phyloP scores from a whole-genome alignment of 345 rosid species.

The Carallia pectinifolia region DNA sequence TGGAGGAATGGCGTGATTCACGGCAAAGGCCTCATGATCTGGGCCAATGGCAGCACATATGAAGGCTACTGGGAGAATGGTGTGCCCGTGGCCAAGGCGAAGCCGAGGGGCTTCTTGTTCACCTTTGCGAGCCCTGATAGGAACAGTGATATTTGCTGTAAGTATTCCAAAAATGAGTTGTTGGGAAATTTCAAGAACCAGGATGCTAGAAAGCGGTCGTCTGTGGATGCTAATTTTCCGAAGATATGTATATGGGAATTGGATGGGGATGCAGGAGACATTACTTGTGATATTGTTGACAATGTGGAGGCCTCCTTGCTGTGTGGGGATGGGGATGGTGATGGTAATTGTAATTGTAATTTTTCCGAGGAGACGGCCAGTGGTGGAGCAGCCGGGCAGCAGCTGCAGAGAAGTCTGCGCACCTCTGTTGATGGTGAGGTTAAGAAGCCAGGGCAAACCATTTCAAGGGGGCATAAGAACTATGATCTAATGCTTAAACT shows the following conservation, averaged over 20 bases:
- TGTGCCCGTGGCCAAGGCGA: slow-evolving; percentile 58
- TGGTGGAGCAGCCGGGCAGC: slow-evolving; percentile 7
- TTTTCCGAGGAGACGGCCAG: background rate
- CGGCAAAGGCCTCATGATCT: slow-evolving; percentile 52
- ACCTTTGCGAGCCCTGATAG: slow-evolving; percentile 32
- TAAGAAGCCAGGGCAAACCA: slow-evolving; percentile 62
- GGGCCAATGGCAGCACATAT: slow-evolving; percentile 57
- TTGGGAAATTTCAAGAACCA: background rate
- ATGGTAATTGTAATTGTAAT: background rate
- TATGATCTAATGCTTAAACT: slow-evolving; percentile 70
- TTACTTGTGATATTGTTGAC: slow-evolving; percentile 93
- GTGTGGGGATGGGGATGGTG: slow-evolving; percentile 40
- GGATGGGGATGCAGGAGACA: slow-evolving; percentile 57
- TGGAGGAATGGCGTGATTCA: slow-evolving; percentile 59
- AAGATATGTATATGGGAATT: slow-evolving; percentile 69
- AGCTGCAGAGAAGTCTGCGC: slow-evolving; percentile 13
- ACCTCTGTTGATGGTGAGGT: slow-evolving; percentile 39
- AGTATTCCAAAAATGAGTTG: slow-evolving; percentile 12
- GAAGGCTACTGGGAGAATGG: slow-evolving; percentile 71
- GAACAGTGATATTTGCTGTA: slow-evolving; percentile 14
- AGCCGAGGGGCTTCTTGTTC: slow-evolving; percentile 17
- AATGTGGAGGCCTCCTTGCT: slow-evolving; percentile 64
- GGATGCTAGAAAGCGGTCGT: slow-evolving; percentile 20
- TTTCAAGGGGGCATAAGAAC: slow-evolving; percentile 59
- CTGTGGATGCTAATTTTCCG: slow-evolving; percentile 43